Evolutionary conservation across 352 stramenopile species (phyloP).

Genomic region (Saprolegnia diclina): DNA sequence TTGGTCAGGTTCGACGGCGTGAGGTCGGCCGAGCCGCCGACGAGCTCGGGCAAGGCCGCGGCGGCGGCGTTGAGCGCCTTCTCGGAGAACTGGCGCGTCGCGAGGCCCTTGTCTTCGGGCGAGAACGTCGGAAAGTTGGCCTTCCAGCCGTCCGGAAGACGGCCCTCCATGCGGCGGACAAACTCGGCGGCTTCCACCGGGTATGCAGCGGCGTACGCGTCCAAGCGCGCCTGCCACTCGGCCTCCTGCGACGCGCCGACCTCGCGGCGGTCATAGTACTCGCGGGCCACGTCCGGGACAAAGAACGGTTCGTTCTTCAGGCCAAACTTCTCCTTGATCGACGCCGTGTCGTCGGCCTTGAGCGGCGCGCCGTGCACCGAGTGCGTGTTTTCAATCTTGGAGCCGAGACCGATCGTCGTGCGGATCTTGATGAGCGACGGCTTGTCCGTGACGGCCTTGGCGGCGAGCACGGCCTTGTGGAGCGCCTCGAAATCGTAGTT

Average conservation of each 20-base stretch:
- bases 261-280: conserved; percentile 84
- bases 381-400: conserved; percentile 89
- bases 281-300: conserved; percentile 91
- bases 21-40: conserved; percentile 97
- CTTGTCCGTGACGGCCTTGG: conserved; percentile 93
- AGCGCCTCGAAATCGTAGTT: conserved; percentile 92
- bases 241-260: conserved; percentile 62
- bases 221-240: conserved; percentile 91
- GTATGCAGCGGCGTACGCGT: conserved; percentile 84
- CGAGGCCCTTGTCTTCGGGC: conserved; percentile 80
- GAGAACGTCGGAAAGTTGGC: conserved; percentile 90
- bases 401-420: conserved; percentile 95
- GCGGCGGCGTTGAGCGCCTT: conserved; percentile 93
- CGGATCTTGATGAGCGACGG: conserved; percentile 98
- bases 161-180: conserved; percentile 87
- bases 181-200: conserved; percentile 94
- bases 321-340: conserved; percentile 89
- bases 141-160: conserved; percentile 90
- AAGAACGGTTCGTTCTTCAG: conserved; percentile 92
- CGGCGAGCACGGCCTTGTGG: conserved; percentile 88
- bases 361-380: conserved; percentile 95
- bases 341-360: conserved; percentile 90
- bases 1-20: conserved; percentile 97
- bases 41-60: conserved; percentile 90
- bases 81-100: conserved; percentile 94